Conservation (phyloP, 257 asterid genomes). For the Leptodermis oblonga region DNA sequence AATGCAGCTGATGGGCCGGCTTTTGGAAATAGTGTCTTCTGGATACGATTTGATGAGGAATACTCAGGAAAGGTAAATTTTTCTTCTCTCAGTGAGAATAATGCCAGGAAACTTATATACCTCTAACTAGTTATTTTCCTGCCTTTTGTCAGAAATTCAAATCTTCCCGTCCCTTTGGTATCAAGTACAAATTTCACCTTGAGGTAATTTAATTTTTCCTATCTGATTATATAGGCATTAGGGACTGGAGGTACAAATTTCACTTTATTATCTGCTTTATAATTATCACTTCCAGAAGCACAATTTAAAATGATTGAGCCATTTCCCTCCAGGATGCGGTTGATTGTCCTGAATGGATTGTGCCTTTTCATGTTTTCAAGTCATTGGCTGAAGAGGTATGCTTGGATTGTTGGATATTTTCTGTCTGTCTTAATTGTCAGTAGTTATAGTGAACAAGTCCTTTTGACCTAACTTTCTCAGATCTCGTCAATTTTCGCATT, state of each 20-base stretch:
- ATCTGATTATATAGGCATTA: neutral
- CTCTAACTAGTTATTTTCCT: neutral
- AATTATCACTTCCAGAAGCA: neutral
- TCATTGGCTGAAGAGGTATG: slow-evolving; percentile 87
- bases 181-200: slow-evolving; percentile 84
- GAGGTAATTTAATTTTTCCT: slow-evolving; percentile 43
- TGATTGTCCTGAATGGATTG: no score
- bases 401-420: slow-evolving; percentile 1
- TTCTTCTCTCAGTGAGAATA: neutral
- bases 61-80: slow-evolving; percentile 56
- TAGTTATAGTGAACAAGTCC: neutral
- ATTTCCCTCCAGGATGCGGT: slow-evolving; percentile 75
- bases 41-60: slow-evolving; percentile 85
- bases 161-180: slow-evolving; percentile 86
- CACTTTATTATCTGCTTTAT: neutral
- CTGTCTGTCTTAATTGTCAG: neutral
- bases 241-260: no score
- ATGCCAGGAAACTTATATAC: neutral
- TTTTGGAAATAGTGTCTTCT: slow-evolving; percentile 85
- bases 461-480: no score
- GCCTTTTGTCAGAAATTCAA: slow-evolving; percentile 64
- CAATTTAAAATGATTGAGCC: neutral
- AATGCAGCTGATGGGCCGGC: no score
- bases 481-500: no score
- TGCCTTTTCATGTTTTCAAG: slow-evolving; percentile 83